Evolutionary conservation across 495 filamentous ascomycete genomes (phyloP), one percentile per base, ranked within the genome.

Genomic region (Aspergillus ellipticus): DNA sequence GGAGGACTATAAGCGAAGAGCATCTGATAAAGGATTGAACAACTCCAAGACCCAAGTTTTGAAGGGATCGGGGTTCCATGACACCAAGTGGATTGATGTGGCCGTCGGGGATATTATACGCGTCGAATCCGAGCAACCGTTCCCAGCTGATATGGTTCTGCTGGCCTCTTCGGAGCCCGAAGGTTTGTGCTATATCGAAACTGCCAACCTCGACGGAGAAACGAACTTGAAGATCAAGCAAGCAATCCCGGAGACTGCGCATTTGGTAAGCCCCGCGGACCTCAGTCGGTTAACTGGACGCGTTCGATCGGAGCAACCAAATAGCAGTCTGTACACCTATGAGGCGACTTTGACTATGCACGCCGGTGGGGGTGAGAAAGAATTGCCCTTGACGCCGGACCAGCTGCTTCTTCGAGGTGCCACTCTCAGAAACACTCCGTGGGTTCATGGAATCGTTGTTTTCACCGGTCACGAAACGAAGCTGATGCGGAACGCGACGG

Each of bases 201-300:
- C 95, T 0, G 94, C 95, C 28, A 99, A 99, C 66, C 74, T 99
- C 51, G 95, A 99, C 63, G 95, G 95, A 53, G 95, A 99, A 70
- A 99, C 95, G 17, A 99, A 99, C 66, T 76, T 99, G 54, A 99
- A 99, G 69, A 96, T 99, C 73, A 99, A 99, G 74, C 95, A 99
- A 76, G 92, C 87, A 26, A 88, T 97, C 49, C 94, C 95, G 2
- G 95, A 99, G 75, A 97, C 95, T 1, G 85, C 87, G 50, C 81
- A 88, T 56, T 75, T 96, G 54, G 94, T 97, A 53, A 95, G 88
- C 61, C 86, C 92, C 9, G 84, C 79, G 54, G 94, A 97, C 54
- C 74, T 99, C 53, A 90, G 92, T 66, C 80, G 95, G 15, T 70
- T 97, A 43, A 89, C 89, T 43, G 95, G 95, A 19, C 87, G 87